Evolutionary conservation across 352 stramenopile genomes (phyloP), one percentile per base, ranked within the genome.

Genomic region (Globisporangium paddicum): DNA sequence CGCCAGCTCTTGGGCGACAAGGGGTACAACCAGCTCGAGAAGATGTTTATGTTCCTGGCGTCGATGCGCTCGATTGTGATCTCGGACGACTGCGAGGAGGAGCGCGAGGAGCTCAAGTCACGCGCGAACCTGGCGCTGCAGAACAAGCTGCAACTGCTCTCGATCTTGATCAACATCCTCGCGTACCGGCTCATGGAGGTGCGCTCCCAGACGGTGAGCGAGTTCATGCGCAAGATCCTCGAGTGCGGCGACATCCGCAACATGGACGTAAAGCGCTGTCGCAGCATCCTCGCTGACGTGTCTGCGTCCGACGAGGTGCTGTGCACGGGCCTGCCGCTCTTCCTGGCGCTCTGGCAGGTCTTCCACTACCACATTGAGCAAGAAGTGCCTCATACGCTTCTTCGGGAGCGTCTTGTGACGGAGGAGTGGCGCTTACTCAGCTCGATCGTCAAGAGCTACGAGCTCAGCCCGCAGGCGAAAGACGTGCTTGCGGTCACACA

Each of bases 311-410:
- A 91, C 50, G 79, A 90, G 23, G 63, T 89, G 21, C 67, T 94
- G 34, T 74, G 71, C 42, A 90, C 79, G 3, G 84, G 84, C 1
- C 72, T 94, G 26, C 82, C 84, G 16, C 66, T 94, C 26, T 86
- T 94, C 41, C 60, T 94, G 19, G 75, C 84, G 42, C 64, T 94
- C 28, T 90, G 78, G 72, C 80, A 94, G 53, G 82, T 92, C 45
- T 74, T 94, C 41, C 79, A 92, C 51, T 94, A 94, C 68, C 84
- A 91, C 66, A 77, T 94, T 16, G 84, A 94, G 52, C 84, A 94
- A 63, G 84, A 94, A 55, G 80, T 94, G 18, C 65, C 77, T 14
- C 67, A 82, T 57, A 64, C 80, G 51, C 62, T 85, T 30, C 71
- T 91, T 18, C 79, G 73, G n/a, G 50, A 79, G 46, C 75, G 68